These are phyloP conservation scores for Chionographis japonica DNA, from an alignment of 106 monocot genomes.

Conservation along the genomic window DNA sequence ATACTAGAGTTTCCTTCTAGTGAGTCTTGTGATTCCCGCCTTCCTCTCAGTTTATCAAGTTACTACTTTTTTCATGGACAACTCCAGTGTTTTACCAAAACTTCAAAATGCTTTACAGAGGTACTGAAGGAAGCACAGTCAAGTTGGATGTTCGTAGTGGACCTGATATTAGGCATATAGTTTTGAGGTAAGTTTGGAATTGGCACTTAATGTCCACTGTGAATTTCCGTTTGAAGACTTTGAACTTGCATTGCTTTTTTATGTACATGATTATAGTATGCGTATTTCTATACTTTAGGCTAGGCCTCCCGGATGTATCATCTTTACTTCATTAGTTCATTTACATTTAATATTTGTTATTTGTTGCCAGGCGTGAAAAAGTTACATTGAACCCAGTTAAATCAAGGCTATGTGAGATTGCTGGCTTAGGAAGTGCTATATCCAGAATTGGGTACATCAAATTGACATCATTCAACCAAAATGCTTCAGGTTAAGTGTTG, in stretches of 20 bases:
- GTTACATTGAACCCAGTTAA: conserved; percentile 87
- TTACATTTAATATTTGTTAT: neutral
- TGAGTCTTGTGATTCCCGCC: too few species aligned
- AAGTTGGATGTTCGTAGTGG: conserved; percentile 66
- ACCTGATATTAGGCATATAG: conserved; percentile 46
- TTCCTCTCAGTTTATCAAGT: too few species aligned
- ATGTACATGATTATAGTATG: neutral
- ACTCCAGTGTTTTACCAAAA: neutral
- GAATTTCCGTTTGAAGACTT: neutral
- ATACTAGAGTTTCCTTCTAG: too few species aligned
- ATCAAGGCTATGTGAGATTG: conserved; percentile 75
- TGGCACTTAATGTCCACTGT: too few species aligned
- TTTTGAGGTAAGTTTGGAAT: conserved; percentile 52
- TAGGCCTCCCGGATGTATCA: too few species aligned
- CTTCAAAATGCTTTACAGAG: conserved; percentile 31
- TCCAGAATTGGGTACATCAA: conserved; percentile 88
- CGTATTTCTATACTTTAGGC: neutral
- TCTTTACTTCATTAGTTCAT: too few species aligned
- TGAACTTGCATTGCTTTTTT: neutral
- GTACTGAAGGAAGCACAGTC: conserved; percentile 87
- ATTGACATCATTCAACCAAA: conserved; percentile 90
- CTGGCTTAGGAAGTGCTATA: conserved; percentile 42
- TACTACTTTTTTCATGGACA: neutral
- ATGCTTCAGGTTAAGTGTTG: conserved; percentile 75
- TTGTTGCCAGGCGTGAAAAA: conserved; percentile 65